phyloP scores from a whole-genome alignment of 768 basidiomycete genomes.

The Mycena albidolilacea region DNA sequence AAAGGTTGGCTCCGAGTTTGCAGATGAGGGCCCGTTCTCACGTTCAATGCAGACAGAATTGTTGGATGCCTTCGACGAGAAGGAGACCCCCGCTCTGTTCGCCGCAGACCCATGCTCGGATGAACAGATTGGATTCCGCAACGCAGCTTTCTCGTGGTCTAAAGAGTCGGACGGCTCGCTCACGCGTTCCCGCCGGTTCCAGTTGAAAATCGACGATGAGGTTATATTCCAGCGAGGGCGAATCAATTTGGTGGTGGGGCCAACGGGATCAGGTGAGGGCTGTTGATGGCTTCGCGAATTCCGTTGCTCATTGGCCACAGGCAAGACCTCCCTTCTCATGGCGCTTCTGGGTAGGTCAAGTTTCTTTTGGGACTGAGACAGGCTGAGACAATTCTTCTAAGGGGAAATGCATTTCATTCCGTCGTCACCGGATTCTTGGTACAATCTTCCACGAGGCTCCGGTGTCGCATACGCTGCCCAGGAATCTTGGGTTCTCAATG shows the following conservation, averaged over 20 bases:
- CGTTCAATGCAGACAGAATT: conserved; percentile 58
- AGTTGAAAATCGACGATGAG: conserved; percentile 64
- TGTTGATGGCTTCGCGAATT: conserved; percentile 46
- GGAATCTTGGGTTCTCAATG: too few relatives aligned
- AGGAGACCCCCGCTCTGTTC: conserved; percentile 41
- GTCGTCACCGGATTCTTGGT: too few relatives aligned
- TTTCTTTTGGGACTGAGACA: conserved; percentile 51
- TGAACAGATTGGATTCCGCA: conserved; percentile 64
- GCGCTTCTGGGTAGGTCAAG: conserved; percentile 46
- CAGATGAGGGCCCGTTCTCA: too few relatives aligned
- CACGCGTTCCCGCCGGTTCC: conserved; percentile 64
- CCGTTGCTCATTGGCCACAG: conserved; percentile 59
- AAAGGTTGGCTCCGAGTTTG: too few relatives aligned
- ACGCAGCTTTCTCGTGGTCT: conserved; percentile 73
- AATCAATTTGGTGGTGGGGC: conserved; percentile 73
- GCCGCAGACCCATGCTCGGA: conserved; percentile 4
- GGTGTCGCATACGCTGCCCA: too few relatives aligned
- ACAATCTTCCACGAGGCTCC: too few relatives aligned
- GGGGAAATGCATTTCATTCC: too few relatives aligned
- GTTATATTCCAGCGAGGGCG: conserved; percentile 66
- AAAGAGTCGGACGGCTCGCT: conserved; percentile 42
- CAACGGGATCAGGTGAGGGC: conserved; percentile 57
- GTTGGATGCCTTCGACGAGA: conserved; percentile 53
- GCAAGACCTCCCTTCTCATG: too few relatives aligned
- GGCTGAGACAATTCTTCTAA: conserved; percentile 25